Base-by-base conservation (phyloP, 2,329 filamentous ascomycete species). In the Sarocladiaceae sp. region DNA sequence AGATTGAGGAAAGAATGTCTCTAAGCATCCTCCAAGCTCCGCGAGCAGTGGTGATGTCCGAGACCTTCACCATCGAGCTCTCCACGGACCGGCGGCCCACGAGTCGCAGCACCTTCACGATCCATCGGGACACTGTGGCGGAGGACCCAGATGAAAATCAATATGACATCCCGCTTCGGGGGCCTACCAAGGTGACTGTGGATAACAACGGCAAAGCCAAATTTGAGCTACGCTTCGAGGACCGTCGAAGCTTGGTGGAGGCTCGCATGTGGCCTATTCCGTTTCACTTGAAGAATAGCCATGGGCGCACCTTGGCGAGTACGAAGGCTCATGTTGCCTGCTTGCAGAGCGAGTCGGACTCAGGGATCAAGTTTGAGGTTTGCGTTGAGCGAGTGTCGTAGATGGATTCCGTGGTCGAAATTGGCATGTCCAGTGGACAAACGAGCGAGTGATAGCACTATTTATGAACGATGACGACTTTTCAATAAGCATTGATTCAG, bases 221-320 rank as follows among this genome's bases (percentile, higher is more conserved):
- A 12, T 41, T 41, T 29, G n/a, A 41, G 23, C 15, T 41, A 3
- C 29, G 37, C 23, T 41, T 41, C 15, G 21, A 15, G 6, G 37
- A 24, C 23, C 6, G 13, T 3, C 37, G 23, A 18, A 24, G 9
- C 12, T 24, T 41, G 12, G 37, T 41, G 12, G 37, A 41, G 19
- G 37, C 23, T 12, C 37, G 37, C 21, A 21, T 21, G 4, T 41
- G 37, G 37, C 37, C 37, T 3, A 41, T 41, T 19, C 37, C 37
- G n/a, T 41, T 41, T 19, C 18, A 41, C 23, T 24, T 41, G 21
- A 27, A 41, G 37, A 27, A 24, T 18, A 29, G n/a, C n/a, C n/a
- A 41, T 19, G n/a, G n/a, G 9, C 37, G 37, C 21, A 41, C 23
- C 19, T 12, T 41, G 5, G 16, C 21, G 15, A 29, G 11, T 6